Evolutionary conservation across 2,329 filamentous ascomycete species (phyloP), one percentile per base, ranked within the genome.

Genomic region (Lecanoromycetidae sp.): DNA sequence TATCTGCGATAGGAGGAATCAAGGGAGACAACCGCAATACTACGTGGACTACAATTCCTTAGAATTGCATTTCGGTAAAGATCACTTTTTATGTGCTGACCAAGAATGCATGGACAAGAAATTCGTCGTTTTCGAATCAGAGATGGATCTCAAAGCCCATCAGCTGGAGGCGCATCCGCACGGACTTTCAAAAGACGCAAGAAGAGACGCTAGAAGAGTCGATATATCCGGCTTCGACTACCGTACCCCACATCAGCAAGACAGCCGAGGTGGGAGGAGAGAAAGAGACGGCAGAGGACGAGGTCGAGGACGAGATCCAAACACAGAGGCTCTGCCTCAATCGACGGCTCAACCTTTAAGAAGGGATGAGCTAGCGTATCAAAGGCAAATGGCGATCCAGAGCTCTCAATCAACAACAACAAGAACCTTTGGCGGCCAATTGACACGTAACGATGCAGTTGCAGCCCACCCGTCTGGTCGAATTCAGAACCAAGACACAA

Each of bases 101-200:
- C 73, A 76, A 45, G 88, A 94, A 60, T 98, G 91, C 58, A 62
- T 91, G 59, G 91, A 96, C 57, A 94, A 94, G 75, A 96, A 95
- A 62, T 95, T 96, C 61, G 84, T 96, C 25, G 91, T 96, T 0
- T 98, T 98, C 57, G 86, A 87, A 46, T 88, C 87, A 0, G 86
- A 95, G 59, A 80, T 98, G 71, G 91, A 98, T 58, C 68, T 98
- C 38, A 94, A 96, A 63, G 91, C 84, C 3, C 91, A 98, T 65
- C 86, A 94, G 61, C 67, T 98, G 8, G 82, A 84, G 56, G 77
- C 81, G 45, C 91, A 98, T 60, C 86, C 81, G 0, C 79, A 80
- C 56, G 77, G 81, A 0, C 63, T 93, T 20, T 86, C 87, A 7
- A 95, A 94, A 58, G 84, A 90, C 55, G 80, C 83, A 2, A 74